phyloP scores from a whole-genome alignment of 208 protist genomes.

The Trypanosoma mega region DNA sequence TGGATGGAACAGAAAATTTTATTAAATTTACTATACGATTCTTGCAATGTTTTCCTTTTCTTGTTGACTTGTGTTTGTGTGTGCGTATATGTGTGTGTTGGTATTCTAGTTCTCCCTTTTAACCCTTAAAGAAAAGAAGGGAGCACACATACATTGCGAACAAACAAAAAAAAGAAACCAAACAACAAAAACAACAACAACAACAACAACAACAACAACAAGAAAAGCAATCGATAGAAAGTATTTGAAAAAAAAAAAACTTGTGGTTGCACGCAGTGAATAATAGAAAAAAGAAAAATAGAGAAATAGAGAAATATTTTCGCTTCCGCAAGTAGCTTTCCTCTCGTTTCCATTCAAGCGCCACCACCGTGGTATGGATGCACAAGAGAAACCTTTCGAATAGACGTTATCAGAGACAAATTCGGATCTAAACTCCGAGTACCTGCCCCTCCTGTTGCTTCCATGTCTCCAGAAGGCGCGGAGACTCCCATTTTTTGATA shows the following conservation, averaged over 20 bases:
- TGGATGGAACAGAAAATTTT: too few relatives aligned
- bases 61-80: too few relatives aligned
- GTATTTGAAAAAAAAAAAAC: constrained; percentile 5
- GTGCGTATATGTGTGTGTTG: too few relatives aligned
- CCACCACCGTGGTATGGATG: constrained; percentile 56
- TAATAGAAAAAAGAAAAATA: not conserved
- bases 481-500: constrained; percentile 25
- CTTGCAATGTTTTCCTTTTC: too few relatives aligned
- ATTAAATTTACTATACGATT: too few relatives aligned
- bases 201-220: not conserved
- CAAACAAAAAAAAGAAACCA: not conserved
- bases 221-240: constrained; percentile 18
- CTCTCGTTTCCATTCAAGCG: too few relatives aligned
- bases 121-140: too few relatives aligned
- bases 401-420: constrained; percentile 38
- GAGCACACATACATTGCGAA: not conserved
- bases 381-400: constrained; percentile 45
- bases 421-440: constrained; percentile 10
- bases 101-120: too few relatives aligned
- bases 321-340: too few relatives aligned
- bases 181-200: constrained; percentile 1
- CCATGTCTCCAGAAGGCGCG: not conserved
- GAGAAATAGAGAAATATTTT: not conserved
- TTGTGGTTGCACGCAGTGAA: not conserved
- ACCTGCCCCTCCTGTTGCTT: not conserved